These are phyloP conservation scores for Alternaria ventricosa DNA, from an alignment of 2,329 filamentous ascomycete species.

Conservation along the genomic window DNA sequence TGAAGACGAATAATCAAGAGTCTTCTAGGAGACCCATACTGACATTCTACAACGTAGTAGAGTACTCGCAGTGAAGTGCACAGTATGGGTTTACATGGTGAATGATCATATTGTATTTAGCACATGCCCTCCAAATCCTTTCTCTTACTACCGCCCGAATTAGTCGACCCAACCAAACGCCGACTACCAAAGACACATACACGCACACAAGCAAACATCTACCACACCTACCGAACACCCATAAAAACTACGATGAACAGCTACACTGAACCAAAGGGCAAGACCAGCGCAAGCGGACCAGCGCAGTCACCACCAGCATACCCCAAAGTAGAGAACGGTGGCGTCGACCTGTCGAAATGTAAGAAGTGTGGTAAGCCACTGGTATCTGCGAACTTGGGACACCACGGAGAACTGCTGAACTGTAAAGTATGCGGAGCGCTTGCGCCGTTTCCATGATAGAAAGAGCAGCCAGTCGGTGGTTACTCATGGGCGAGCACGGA, in stretches of 20 bases:
- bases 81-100: not conserved
- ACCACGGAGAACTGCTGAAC: not conserved
- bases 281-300: not conserved
- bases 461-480: not conserved
- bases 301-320: not conserved
- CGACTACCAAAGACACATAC: not conserved
- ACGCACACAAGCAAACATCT: not conserved
- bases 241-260: not conserved
- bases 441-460: not conserved
- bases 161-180: not conserved
- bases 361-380: not conserved
- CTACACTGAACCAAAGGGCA: not conserved
- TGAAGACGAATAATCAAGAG: not conserved
- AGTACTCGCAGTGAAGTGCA: not conserved
- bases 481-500: not conserved
- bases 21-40: not conserved
- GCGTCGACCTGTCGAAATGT: not conserved
- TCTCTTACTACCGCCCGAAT: not conserved
- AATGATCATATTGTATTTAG: not conserved
- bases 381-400: not conserved
- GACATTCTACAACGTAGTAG: not conserved
- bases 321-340: not conserved
- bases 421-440: not conserved
- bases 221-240: not conserved
- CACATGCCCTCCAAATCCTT: not conserved